Evolutionary conservation across 1,284 basidiomycete genomes (phyloP).

Genomic region (Ganoderma lucidum): DNA sequence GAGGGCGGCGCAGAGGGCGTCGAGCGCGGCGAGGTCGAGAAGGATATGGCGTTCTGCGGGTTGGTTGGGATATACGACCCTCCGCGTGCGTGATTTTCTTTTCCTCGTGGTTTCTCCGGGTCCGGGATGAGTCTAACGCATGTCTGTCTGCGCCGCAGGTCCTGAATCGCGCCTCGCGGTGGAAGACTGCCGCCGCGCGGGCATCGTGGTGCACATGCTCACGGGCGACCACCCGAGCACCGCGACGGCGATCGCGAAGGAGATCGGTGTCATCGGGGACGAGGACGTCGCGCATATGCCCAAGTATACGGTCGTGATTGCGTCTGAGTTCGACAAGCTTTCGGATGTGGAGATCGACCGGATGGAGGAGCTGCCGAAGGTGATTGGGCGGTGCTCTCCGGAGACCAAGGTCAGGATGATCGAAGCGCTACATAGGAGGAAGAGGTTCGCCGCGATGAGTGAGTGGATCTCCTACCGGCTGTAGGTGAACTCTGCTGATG

Average conservation of each 20-base stretch:
- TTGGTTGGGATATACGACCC: background rate
- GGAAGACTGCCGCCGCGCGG: constrained; percentile 65
- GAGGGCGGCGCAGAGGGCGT: background rate
- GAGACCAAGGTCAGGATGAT: constrained; percentile 56
- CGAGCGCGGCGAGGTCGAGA: background rate
- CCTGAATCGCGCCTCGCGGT: constrained; percentile 66
- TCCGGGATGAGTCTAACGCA: background rate
- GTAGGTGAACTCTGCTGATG: background rate
- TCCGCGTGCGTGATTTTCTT: background rate
- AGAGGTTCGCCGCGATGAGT: constrained; percentile 54
- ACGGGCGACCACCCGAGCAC: constrained; percentile 50
- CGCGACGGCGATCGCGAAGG: constrained; percentile 53
- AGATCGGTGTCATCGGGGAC: constrained; percentile 58
- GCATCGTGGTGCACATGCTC: constrained; percentile 74
- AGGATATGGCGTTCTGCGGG: background rate
- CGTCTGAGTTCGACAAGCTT: background rate
- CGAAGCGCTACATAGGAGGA: constrained; percentile 66
- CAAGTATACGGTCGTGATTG: background rate
- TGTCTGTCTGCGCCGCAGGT: background rate
- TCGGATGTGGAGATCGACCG: constrained; percentile 69
- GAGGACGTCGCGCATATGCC: background rate
- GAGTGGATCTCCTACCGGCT: constrained; percentile 35
- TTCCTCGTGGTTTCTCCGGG: background rate
- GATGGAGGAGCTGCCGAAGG: constrained; percentile 60
- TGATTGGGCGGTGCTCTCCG: constrained; percentile 64